Percentiles rank a stretch among this genome's conserved stretches.
Conservation (phyloP, 2,329 filamentous ascomycete species). For the Colletotrichum paranaense region DNA sequence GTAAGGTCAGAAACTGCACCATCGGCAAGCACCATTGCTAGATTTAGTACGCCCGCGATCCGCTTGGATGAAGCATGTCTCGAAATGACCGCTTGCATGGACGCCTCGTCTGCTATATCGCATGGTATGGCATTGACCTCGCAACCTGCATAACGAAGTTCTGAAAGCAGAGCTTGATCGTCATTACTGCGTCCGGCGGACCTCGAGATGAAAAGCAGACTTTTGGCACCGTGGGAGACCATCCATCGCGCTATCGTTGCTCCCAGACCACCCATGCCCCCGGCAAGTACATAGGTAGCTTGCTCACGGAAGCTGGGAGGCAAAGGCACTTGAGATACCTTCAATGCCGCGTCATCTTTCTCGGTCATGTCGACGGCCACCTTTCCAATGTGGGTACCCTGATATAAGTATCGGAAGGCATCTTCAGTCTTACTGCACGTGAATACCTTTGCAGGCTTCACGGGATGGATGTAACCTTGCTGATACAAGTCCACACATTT, state of each 20-base stretch:
- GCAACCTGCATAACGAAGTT: not conserved
- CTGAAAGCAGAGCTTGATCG: not conserved
- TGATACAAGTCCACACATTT: not conserved
- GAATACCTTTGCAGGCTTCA: not conserved
- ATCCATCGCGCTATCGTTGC: constrained; percentile 43
- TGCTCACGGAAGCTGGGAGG: not conserved
- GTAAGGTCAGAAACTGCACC: constrained; percentile 46
- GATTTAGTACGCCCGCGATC: constrained; percentile 9
- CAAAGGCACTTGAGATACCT: too few species aligned
- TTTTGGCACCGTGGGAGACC: constrained; percentile 42
- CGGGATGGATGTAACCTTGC: not conserved
- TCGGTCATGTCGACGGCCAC: not conserved
- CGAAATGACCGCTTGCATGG: not conserved
- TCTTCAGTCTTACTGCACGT: not conserved
- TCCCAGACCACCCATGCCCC: constrained; percentile 47
- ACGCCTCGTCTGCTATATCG: not conserved
- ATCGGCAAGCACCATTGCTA: constrained; percentile 30
- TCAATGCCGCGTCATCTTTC: not conserved
- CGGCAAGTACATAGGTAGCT: constrained; percentile 39
- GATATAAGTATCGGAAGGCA: not conserved
- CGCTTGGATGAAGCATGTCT: not conserved
- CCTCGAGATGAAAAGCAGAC: constrained; percentile 41
- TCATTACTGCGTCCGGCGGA: constrained; percentile 30
- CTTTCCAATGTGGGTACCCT: not conserved
- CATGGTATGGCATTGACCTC: not conserved